Base-by-base conservation (phyloP, 345 rosid species). In the Gossypium australe region DNA sequence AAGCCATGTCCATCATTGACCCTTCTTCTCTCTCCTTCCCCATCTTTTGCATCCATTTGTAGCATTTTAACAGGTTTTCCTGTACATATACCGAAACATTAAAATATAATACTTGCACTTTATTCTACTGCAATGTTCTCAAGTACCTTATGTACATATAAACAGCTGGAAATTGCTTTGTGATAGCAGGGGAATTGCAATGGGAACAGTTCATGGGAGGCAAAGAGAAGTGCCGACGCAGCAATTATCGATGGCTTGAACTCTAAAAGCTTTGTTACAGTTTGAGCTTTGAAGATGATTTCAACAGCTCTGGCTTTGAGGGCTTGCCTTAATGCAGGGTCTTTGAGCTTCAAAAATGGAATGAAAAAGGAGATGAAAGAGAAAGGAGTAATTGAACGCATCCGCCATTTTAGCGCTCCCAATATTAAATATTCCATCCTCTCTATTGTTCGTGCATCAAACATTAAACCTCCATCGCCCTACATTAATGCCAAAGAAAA, bases 321-420 rank as follows among this genome's bases (percentile, higher is more conserved):
- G 7, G 89, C 84, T 72, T 84, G 85, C 57, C 56, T 78, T 64
- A 70, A 67, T 22, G 84, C 59, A 9, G 87, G 87, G 65, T 88
- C 87, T 14, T 85, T 75, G 70, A 83, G 88, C 48, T 87, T 84
- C 77, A 87, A 82, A 72, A 84, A 84, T 62, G 84, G 74, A 49
- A 85, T 41, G 82, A 91, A 91, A 82, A 83, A 87, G 18, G 84
- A 27, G 58, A 91, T 55, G 75, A 93, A 93, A 24, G 92, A 84
- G 80, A 93, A 91, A 2, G 98, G 97, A 71, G 97, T 91, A 67
- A 93, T 72, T 16, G 97, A 91, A 16, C 97, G 90, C 97, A 89
- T 93, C 76, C 97, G 76, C 98, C 98, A 93, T 78, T 91, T 85
- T 16, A 93, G 83, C 66, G 91, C 90, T 57, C 92, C 97, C 78